Conservation (phyloP, 1,284 basidiomycete species). For the Neonothopanus nambi region DNA sequence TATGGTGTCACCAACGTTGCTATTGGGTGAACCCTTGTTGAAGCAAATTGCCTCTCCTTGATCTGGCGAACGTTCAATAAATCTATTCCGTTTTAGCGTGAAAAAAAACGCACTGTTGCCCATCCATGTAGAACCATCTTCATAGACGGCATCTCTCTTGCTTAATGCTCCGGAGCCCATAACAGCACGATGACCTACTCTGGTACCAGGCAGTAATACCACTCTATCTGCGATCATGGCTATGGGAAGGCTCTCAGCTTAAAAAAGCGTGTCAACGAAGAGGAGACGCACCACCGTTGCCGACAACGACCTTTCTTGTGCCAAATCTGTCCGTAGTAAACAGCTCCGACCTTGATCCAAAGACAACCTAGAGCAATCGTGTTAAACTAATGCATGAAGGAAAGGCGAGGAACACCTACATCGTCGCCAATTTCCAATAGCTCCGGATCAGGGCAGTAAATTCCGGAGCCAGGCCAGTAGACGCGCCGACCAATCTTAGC, state of each 20-base stretch:
- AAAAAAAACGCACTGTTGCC: constrained; percentile 34
- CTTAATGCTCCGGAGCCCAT: constrained; percentile 48
- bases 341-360: constrained; percentile 46
- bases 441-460: constrained; percentile 47
- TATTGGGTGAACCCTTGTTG: constrained; percentile 24
- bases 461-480: constrained; percentile 49
- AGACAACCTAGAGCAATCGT: constrained; percentile 31
- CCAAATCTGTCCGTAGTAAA: constrained; percentile 45
- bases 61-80: constrained; percentile 19
- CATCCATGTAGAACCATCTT: constrained; percentile 47
- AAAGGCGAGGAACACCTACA: constrained; percentile 16
- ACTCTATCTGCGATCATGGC: constrained; percentile 52
- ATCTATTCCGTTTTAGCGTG: background rate
- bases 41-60: constrained; percentile 39
- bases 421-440: constrained; percentile 47
- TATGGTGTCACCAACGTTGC: constrained; percentile 31
- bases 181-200: constrained; percentile 39
- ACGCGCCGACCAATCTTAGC: constrained; percentile 46
- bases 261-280: background rate
- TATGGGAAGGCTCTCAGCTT: constrained; percentile 14
- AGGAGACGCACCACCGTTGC: constrained; percentile 26
- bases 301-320: constrained; percentile 38
- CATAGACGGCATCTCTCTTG: constrained; percentile 38
- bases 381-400: background rate
- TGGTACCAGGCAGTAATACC: constrained; percentile 43